Base-by-base conservation (phyloP, 2,329 filamentous ascomycete species). In the Aspergillus neoniger region DNA sequence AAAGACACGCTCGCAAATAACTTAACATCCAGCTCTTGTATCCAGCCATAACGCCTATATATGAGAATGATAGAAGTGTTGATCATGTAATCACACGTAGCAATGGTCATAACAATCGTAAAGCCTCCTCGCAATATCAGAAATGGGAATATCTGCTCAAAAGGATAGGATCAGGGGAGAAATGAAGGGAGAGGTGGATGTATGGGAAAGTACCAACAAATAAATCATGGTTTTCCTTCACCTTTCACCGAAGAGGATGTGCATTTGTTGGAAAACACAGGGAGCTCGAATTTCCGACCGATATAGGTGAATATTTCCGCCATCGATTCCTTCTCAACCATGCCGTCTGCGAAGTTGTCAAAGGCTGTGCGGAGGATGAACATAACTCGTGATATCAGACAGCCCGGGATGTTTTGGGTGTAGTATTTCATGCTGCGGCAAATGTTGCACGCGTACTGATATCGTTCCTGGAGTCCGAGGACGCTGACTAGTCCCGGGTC, bases 391-490 rank as follows among this genome's bases (percentile, higher is more conserved):
- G 68, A 70, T 2, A 72, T 63, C 5, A 72, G 43, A 32, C 58
- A 69, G 2, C 70, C 70, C 9, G 70, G 70, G n/a, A 66, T 62
- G 3, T 62, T 66, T 23, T 63, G 62, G 12, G 70, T 54, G 52
- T 70, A 72, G 52, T 69, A 72, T 49, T 67, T 69, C 64, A 71
- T 67, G 57, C 69, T 72, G 38, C 70, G 69, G 43, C 70, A 72
- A 55, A 72, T 72, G 44, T 71, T 67, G 61, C 70, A 72, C 17
- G 69, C 70, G 25, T 63, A 65, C 38, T 67, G 60, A 62, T 72
- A 72, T 25, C 69, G 70, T 28, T 71, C 66, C 8, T 65, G 63
- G 15, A 57, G 60, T 6, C 61, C 54, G n/a, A 72, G 32, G 6
- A 70, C 63, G 17, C 59, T 62, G 23, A 63, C 48, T 7, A 72